Evolutionary conservation across 2,329 filamentous ascomycete species (phyloP).

Genomic region (Ophiostoma himal-ulmi): DNA sequence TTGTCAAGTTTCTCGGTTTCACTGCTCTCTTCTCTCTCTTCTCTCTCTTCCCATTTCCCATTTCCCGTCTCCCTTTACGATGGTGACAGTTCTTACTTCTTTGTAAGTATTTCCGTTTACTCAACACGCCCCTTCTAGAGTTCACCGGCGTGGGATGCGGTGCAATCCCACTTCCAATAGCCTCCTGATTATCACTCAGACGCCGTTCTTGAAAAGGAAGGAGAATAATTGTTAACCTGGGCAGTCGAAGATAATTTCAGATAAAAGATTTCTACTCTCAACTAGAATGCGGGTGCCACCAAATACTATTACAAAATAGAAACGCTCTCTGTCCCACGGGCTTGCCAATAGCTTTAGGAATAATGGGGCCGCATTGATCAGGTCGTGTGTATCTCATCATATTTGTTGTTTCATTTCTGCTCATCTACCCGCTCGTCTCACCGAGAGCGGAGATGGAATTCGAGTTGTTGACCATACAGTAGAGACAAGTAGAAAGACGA

Average conservation of each 20-base stretch:
- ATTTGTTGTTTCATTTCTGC: not conserved
- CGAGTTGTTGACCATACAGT: not conserved
- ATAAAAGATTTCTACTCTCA: too few species aligned
- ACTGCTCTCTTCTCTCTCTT: too few species aligned
- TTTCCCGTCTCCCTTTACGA: not conserved
- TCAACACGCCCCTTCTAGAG: not conserved
- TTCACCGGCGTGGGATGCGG: not conserved
- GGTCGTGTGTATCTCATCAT: not conserved
- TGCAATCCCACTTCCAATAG: not conserved
- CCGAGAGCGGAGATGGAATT: not conserved
- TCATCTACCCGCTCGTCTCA: not conserved
- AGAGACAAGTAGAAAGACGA: not conserved
- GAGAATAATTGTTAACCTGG: not conserved
- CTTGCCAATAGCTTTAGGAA: not conserved
- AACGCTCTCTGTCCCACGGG: not conserved
- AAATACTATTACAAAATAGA: not conserved
- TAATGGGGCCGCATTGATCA: not conserved
- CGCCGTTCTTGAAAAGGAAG: not conserved
- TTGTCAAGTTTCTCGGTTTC: not conserved
- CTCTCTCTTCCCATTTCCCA: not conserved
- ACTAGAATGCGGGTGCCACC: not conserved
- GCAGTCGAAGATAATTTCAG: not conserved
- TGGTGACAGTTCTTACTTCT: too few species aligned
- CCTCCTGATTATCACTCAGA: constrained; percentile 1
- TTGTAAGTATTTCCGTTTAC: not conserved